A percentile compares a stretch with the other conserved stretches of the same genome.
Evolutionary conservation across 2,329 filamentous ascomycete species (phyloP).

Genomic region (Penicillium sp.): DNA sequence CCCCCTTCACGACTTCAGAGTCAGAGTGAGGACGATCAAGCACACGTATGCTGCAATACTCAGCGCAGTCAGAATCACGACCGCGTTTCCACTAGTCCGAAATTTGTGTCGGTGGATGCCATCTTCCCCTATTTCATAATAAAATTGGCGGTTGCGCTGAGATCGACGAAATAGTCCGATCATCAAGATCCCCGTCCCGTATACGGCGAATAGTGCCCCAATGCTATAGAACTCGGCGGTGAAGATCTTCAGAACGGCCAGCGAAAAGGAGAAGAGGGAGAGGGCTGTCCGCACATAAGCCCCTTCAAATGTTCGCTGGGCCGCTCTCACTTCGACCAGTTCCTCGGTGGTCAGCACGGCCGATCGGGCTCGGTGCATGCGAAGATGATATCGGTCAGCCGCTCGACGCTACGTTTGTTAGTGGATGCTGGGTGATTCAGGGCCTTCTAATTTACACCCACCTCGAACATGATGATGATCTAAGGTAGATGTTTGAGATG

Average conservation of each 20-base stretch:
- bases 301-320: conserved; percentile 95
- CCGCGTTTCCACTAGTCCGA: conserved; percentile 68
- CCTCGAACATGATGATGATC: neutral
- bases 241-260: conserved; percentile 96
- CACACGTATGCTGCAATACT: conserved; percentile 66
- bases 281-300: conserved; percentile 95
- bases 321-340: conserved; percentile 91
- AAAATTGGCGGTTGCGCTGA: conserved; percentile 94
- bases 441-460: neutral
- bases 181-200: conserved; percentile 81
- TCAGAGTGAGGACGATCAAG: conserved; percentile 63
- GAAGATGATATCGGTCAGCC: conserved; percentile 75
- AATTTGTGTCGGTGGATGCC: conserved; percentile 66
- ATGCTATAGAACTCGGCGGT: conserved; percentile 95
- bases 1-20: too few relatives aligned
- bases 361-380: conserved; percentile 80
- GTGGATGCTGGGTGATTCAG: conserved; percentile 19
- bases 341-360: conserved; percentile 81
- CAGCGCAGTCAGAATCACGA: conserved; percentile 64
- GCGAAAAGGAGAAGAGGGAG: conserved; percentile 90
- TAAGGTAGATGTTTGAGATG: neutral
- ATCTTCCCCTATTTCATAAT: conserved; percentile 62
- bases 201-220: conserved; percentile 92
- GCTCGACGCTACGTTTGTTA: conserved; percentile 70
- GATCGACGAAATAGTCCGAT: conserved; percentile 85